These are phyloP conservation scores for Isatis lusitanica DNA, from an alignment of 441 rosid species.

Conservation along the genomic window DNA sequence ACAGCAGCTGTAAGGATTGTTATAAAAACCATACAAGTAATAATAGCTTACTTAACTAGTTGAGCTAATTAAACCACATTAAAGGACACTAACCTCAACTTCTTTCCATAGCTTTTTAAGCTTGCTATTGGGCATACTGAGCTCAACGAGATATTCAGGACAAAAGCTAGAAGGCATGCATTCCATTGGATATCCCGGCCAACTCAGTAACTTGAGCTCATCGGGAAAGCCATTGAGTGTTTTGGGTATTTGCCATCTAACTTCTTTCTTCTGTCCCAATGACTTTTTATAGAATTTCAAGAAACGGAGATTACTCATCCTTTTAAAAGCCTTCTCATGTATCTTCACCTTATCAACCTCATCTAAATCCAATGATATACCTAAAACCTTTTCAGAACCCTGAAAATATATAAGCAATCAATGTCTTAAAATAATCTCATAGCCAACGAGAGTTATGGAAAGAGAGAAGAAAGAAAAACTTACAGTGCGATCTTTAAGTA, in stretches of 20 bases:
- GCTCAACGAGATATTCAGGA: conserved; percentile 21
- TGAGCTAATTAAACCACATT: not conserved
- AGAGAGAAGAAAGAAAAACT: not conserved
- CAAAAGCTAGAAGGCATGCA: conserved; percentile 16
- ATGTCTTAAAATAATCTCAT: not conserved
- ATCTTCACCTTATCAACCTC: not conserved
- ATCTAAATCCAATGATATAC: not conserved
- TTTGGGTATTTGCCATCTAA: not conserved
- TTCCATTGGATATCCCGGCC: conserved; percentile 30
- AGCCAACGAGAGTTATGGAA: not conserved
- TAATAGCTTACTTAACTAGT: not conserved
- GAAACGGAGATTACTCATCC: conserved; percentile 3
- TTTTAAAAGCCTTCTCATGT: not conserved
- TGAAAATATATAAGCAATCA: not conserved
- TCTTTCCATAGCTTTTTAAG: conserved; percentile 23
- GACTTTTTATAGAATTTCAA: not conserved
- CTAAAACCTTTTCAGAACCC: not conserved
- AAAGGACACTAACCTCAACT: conserved; percentile 12
- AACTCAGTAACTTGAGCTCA: conserved; percentile 17
- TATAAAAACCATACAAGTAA: not conserved
- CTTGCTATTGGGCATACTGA: conserved; percentile 28
- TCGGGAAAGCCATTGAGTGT: not conserved
- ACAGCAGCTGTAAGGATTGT: not conserved
- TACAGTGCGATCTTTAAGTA: not conserved
- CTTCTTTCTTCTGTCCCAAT: not conserved